phyloP scores from a whole-genome alignment of 1,284 basidiomycete species.

The Chondrostereum purpureum region DNA sequence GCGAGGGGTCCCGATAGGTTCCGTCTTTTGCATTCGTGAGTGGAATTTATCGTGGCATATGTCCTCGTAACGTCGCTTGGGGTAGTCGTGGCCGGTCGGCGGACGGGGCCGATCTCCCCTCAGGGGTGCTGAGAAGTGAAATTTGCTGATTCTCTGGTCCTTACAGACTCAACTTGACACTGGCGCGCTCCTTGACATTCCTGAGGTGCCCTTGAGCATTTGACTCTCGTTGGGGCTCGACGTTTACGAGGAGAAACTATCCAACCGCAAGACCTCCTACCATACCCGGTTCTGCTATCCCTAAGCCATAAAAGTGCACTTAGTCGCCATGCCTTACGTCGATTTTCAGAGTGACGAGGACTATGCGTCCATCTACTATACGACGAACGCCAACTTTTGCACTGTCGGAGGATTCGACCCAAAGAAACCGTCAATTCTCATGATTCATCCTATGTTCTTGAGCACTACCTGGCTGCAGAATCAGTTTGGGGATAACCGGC shows the following conservation, averaged over 20 bases:
- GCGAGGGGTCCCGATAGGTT: no score
- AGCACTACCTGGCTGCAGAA: constrained; percentile 61
- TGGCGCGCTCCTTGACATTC: background rate
- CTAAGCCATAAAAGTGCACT: no score
- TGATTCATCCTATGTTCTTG: constrained; percentile 62
- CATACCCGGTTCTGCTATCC: constrained; percentile 10
- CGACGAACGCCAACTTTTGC: constrained; percentile 46
- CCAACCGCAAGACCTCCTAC: background rate
- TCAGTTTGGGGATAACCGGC: constrained; percentile 61
- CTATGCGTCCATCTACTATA: constrained; percentile 66
- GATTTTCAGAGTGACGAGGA: constrained; percentile 58
- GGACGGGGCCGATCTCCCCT: no score
- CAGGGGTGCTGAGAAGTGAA: background rate
- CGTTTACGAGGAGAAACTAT: background rate
- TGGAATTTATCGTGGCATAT: no score
- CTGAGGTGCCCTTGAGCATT: background rate
- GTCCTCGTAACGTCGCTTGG: no score
- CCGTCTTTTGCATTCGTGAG: no score
- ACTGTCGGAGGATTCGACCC: constrained; percentile 63
- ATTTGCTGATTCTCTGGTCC: background rate
- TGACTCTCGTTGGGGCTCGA: background rate
- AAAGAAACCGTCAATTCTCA: constrained; percentile 54
- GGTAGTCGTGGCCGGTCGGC: no score
- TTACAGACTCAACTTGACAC: background rate
- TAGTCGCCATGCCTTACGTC: constrained; percentile 56